Evolutionary conservation across 2,329 filamentous ascomycete genomes (phyloP), one percentile per base, ranked within the genome.

Genomic region (Aspergillus sp.): DNA sequence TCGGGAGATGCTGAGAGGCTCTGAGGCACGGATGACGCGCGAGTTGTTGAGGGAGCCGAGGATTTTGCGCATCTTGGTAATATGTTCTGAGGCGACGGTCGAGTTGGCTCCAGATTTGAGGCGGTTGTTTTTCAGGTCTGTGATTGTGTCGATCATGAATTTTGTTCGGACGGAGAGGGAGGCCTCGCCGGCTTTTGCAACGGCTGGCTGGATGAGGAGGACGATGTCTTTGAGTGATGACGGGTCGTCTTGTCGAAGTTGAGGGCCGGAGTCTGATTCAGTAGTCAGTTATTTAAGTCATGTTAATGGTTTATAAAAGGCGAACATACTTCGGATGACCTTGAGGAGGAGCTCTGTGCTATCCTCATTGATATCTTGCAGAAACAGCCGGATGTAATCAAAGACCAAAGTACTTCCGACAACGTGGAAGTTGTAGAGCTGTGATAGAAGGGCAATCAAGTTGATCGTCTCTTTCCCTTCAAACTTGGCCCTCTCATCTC

Each of bases 131-230:
- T 96, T 96, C 31, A 99, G 81, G 67, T 96, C 91, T 58, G 90
- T 91, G 73, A 99, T 96, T 1, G 90, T 95, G 69, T 98, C 93
- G 52, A 99, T 90, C 93, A 98, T 98, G 76, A 97, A 97, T 65
- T 90, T 96, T 1, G 93, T 97, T 56, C 95, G 87, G 9, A 93
- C 90, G 1, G 92, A 93, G 27, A 96, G 79, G 19, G 86, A 89
- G 12, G 80, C 79, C 66, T 90, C 86, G 4, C 89, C 90, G 37
- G 83, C 78, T 59, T 85, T 86, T 1, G 85, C 80, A 3, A 93
- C 84, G 1, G 88, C 86, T 21, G 88, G 86, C 63, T 91, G 90
- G 57, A 98, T 84, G 50, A 91, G 81, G 11, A 88, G 79, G 6
- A 96, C 88, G 61, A 99, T 95, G 61, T 96, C 91, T 72, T 96